Evolutionary conservation across 768 basidiomycete species (phyloP).

Genomic region (Hydnum rufescens): DNA sequence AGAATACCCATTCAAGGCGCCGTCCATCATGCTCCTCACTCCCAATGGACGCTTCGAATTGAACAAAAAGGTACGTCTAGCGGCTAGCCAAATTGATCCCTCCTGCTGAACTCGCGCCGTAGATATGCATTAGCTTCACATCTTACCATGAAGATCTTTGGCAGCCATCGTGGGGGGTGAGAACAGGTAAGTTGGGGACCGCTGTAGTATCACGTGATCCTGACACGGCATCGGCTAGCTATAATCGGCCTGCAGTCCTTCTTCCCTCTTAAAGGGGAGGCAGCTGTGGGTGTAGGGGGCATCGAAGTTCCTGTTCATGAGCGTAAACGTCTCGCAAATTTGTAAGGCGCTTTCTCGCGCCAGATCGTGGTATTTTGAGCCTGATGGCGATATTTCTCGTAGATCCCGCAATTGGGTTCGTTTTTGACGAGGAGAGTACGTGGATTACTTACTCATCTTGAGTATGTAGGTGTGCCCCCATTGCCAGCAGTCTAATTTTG

Average conservation of each 20-base stretch:
- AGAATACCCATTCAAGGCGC: constrained; percentile 92
- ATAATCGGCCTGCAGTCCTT: constrained; percentile 80
- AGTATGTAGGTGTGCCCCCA: constrained; percentile 62
- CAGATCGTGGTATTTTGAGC: no score
- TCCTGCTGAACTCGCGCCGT: background rate
- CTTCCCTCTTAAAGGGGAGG: constrained; percentile 74
- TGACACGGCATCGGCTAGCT: constrained; percentile 24
- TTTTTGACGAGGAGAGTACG: background rate
- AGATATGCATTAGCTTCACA: constrained; percentile 90
- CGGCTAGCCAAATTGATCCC: background rate
- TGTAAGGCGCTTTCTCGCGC: constrained; percentile 29
- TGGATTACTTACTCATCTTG: constrained; percentile 32
- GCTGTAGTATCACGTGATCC: background rate
- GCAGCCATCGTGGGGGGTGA: constrained; percentile 97
- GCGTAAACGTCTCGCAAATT: constrained; percentile 52
- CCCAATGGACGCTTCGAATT: constrained; percentile 95
- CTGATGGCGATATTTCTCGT: constrained; percentile 8
- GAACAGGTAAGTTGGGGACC: constrained; percentile 43
- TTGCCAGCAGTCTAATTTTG: constrained; percentile 46
- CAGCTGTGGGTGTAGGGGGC: constrained; percentile 73
- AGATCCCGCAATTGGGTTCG: background rate
- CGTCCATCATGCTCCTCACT: constrained; percentile 88
- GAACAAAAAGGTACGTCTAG: constrained; percentile 62
- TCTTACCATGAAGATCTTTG: constrained; percentile 91
- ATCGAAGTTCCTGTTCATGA: constrained; percentile 58